A percentile compares a stretch with the other conserved stretches of the same genome.
Conservation (phyloP, 257 asterid genomes). For the Solanum rostratum region DNA sequence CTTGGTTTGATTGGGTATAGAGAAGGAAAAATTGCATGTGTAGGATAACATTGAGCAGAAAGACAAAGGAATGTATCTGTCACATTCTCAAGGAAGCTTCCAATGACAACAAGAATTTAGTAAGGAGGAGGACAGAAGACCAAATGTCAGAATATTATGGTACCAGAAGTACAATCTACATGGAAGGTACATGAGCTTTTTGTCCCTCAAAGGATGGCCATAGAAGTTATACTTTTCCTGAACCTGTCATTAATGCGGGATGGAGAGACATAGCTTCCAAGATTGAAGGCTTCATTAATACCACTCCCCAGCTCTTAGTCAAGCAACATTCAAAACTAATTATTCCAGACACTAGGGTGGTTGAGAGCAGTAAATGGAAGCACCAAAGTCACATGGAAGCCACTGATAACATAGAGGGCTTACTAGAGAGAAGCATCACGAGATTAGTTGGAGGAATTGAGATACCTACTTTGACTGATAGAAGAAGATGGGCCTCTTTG, state of each 20-base stretch:
- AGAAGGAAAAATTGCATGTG: neutral
- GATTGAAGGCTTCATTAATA: neutral
- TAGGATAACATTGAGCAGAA: neutral
- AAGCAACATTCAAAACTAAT: neutral
- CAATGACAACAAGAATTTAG: neutral
- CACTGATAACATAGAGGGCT: neutral
- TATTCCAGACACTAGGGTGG: neutral
- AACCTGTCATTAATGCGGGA: neutral
- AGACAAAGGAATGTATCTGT: neutral
- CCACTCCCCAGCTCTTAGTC: neutral
- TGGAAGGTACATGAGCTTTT: neutral
- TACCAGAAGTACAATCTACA: neutral
- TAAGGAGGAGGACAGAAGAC: neutral
- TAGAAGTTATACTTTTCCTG: neutral
- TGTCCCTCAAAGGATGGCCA: neutral
- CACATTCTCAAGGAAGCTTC: neutral
- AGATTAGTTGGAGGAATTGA: neutral
- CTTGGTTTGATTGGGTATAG: neutral
- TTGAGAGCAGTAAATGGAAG: neutral
- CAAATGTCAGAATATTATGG: neutral
- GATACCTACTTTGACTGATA: neutral
- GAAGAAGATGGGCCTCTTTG: neutral
- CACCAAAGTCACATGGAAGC: neutral
- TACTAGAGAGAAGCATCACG: neutral
- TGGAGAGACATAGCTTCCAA: neutral